Evolutionary conservation across 202 grass and related monocot genomes (phyloP).

Genomic region (Schoenoplectus triqueter): DNA sequence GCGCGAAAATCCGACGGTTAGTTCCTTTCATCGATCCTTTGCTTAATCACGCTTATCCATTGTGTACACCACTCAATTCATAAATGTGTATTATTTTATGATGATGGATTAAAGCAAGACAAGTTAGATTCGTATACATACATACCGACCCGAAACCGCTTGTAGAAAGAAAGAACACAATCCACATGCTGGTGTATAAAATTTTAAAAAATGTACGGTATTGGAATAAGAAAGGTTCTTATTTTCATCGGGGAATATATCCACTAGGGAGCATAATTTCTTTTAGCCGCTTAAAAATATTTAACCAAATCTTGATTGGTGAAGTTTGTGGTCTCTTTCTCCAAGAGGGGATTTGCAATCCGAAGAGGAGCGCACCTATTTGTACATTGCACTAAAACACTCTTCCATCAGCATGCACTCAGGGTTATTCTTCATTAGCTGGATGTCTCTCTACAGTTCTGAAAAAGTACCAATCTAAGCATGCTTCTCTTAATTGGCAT

Average conservation of each 20-base stretch:
- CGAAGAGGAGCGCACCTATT: conserved; percentile 39
- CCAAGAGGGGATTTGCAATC: conserved; percentile 33
- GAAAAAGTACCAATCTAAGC: neutral
- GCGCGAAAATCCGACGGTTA: conserved; percentile 33
- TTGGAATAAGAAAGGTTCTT: conserved; percentile 17
- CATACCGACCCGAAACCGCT: conserved; percentile 17
- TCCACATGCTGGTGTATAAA: neutral
- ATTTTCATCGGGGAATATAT: neutral
- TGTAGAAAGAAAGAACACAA: neutral
- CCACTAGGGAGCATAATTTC: conserved; percentile 23
- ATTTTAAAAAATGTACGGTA: neutral
- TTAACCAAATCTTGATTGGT: conserved; percentile 28
- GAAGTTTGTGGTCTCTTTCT: conserved; percentile 29
- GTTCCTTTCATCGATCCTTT: conserved; percentile 18
- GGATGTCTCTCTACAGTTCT: conserved; percentile 23
- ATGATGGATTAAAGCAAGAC: neutral
- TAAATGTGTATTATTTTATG: conserved; percentile 30
- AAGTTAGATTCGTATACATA: conserved; percentile 26
- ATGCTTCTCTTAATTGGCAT: neutral
- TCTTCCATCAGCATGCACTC: conserved; percentile 46
- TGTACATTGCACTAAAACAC: neutral
- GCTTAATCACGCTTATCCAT: conserved; percentile 34
- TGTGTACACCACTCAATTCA: conserved; percentile 36
- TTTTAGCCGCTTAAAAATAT: neutral
- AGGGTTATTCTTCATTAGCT: conserved; percentile 33